Evolutionary conservation across 2,329 filamentous ascomycete species (phyloP).

Genomic region (Aspergillus pseudonomiae): DNA sequence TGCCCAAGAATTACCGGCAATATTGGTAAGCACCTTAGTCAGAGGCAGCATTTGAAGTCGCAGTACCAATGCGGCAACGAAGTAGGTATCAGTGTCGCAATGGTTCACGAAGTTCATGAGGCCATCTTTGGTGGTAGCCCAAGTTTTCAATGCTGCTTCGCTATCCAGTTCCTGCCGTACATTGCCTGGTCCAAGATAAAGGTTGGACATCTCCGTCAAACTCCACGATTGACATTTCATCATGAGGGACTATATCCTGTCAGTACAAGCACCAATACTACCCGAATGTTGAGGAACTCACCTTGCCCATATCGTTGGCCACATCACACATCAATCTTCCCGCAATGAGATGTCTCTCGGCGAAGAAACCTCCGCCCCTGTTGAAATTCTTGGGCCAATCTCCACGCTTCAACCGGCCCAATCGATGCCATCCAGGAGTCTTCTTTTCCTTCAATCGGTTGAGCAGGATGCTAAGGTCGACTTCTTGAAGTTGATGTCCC

Average conservation of each 20-base stretch:
- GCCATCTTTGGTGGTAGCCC: conserved; percentile 80
- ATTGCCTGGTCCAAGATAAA: conserved; percentile 77
- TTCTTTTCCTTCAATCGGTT: conserved; percentile 87
- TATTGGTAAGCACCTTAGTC: conserved; percentile 92
- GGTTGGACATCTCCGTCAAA: conserved; percentile 93
- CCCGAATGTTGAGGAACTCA: conserved; percentile 25
- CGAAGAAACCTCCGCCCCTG: conserved; percentile 86
- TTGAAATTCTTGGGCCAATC: conserved; percentile 88
- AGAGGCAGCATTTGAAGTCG: conserved; percentile 89
- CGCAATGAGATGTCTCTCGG: conserved; percentile 84
- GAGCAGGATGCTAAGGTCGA: conserved; percentile 89
- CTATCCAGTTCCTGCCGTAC: conserved; percentile 83
- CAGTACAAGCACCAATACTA: conserved; percentile 20
- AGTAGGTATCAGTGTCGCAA: conserved; percentile 93
- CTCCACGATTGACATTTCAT: conserved; percentile 97
- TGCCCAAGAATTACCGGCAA: conserved; percentile 98
- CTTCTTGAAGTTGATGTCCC: conserved; percentile 94
- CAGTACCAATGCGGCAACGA: conserved; percentile 86
- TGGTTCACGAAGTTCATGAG: conserved; percentile 92
- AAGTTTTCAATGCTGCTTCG: conserved; percentile 81
- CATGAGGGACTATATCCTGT: conserved; percentile 71
- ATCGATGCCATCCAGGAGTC: conserved; percentile 90
- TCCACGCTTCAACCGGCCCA: conserved; percentile 79
- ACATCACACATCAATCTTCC: conserved; percentile 91
- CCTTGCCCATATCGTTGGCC: conserved; percentile 92